A percentile compares a stretch with the other conserved stretches of the same genome.
Evolutionary conservation across 768 basidiomycete species (phyloP).

Genomic region (Pleurotus pulmonarius): DNA sequence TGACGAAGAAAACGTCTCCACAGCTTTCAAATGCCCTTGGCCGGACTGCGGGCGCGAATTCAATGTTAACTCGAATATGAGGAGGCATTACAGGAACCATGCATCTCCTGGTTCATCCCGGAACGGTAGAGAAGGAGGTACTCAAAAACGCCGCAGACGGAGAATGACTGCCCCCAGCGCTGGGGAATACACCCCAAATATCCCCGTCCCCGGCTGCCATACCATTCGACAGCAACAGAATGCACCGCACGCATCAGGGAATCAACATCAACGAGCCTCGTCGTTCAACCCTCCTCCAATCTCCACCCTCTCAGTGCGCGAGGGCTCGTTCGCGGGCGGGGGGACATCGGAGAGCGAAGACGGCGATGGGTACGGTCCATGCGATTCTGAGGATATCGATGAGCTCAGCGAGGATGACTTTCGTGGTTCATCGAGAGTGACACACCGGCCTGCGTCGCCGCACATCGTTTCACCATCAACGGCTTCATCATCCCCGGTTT

Average conservation of each 20-base stretch:
- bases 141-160: not conserved
- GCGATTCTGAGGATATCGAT: not conserved
- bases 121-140: not conserved
- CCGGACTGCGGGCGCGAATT: constrained; percentile 74
- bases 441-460: too few relatives aligned
- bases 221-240: not conserved
- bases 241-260: not conserved
- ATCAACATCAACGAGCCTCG: not conserved
- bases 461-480: not conserved
- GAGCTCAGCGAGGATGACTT: constrained; percentile 1
- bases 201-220: not conserved
- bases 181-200: not conserved
- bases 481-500: not conserved
- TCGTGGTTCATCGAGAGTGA: not conserved
- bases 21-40: constrained; percentile 74
- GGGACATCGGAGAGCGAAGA: not conserved
- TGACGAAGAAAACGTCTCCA: constrained; percentile 5
- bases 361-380: not conserved
- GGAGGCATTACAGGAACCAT: constrained; percentile 74
- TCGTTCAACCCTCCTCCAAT: constrained; percentile 1
- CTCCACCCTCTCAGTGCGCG: not conserved
- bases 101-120: constrained; percentile 29
- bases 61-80: constrained; percentile 85
- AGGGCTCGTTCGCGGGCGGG: not conserved
- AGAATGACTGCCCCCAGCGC: not conserved